These are phyloP conservation scores for Pseudopithomyces maydicus DNA, from an alignment of 2,329 filamentous ascomycete species.

Conservation along the genomic window DNA sequence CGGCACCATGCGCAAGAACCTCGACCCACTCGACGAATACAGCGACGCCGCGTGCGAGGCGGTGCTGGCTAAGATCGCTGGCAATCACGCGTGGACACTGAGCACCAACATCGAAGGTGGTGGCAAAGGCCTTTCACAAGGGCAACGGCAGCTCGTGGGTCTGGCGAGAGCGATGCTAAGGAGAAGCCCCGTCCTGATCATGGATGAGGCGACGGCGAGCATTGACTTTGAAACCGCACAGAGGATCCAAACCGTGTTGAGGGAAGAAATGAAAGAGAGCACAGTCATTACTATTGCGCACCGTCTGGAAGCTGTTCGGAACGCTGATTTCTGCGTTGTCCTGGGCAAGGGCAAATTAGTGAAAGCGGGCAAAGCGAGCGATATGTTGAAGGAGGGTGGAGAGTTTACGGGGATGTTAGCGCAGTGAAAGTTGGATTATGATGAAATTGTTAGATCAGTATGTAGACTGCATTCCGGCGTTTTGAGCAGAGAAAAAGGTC, in stretches of 20 bases:
- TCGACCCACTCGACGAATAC: constrained; percentile 65
- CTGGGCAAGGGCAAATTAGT: constrained; percentile 58
- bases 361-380: constrained; percentile 38
- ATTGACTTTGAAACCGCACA: constrained; percentile 67
- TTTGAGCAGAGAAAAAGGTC: background rate
- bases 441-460: background rate
- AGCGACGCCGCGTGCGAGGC: constrained; percentile 59
- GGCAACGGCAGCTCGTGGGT: constrained; percentile 68
- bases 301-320: constrained; percentile 65
- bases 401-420: constrained; percentile 43
- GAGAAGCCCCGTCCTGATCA: constrained; percentile 64
- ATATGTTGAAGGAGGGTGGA: constrained; percentile 42
- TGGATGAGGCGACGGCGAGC: constrained; percentile 70
- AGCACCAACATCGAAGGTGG: constrained; percentile 63
- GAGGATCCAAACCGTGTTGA: constrained; percentile 59
- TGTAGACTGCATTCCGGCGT: background rate
- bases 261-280: constrained; percentile 61
- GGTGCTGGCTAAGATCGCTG: constrained; percentile 61
- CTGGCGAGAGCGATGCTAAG: constrained; percentile 67
- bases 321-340: constrained; percentile 61
- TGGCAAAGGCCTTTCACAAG: constrained; percentile 67
- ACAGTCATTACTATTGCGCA: constrained; percentile 71
- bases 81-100: constrained; percentile 61
- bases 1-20: constrained; percentile 64
- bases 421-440: constrained; percentile 6